A percentile compares a stretch with the other conserved stretches of the same genome.
phyloP scores from a whole-genome alignment of 805 yeast species.

The Barnettozyma siamensis region DNA sequence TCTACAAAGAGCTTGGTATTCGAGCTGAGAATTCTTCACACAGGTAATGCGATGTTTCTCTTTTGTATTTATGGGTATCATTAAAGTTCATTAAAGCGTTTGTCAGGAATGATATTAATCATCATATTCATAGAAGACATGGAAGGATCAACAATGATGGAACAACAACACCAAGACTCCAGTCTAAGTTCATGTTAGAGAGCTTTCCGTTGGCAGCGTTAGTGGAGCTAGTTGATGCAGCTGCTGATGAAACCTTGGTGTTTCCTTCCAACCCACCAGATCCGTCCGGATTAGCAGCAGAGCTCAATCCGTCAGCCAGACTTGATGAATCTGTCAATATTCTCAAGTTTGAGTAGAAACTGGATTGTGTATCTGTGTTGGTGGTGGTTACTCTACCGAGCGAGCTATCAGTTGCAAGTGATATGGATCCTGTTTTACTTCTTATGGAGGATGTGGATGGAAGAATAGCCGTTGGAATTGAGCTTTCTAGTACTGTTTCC shows the following conservation, averaged over 20 bases:
- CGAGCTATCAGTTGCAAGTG: constrained; percentile 10
- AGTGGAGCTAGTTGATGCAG: too few species aligned
- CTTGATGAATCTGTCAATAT: constrained; percentile 7
- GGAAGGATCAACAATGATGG: not conserved
- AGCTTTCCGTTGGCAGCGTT: too few species aligned
- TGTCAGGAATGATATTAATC: not conserved
- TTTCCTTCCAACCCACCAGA: not conserved
- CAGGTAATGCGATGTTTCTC: too few species aligned
- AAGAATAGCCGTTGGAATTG: constrained; percentile 4
- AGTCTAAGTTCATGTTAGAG: too few species aligned
- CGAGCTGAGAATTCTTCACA: too few species aligned
- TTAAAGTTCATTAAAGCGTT: not conserved
- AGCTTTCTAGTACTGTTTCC: too few species aligned
- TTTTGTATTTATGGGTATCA: not conserved
- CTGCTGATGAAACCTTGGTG: not conserved
- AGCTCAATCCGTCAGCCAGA: not conserved
- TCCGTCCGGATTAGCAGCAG: not conserved
- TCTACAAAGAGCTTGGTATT: too few species aligned
- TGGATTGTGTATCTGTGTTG: not conserved
- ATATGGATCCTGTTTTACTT: constrained; percentile 1
- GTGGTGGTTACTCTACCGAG: not conserved
- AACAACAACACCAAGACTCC: not conserved
- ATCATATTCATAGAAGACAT: not conserved
- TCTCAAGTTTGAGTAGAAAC: constrained; percentile 4
- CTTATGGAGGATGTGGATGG: constrained; percentile 5